A percentile compares a stretch with the other conserved stretches of the same genome.
phyloP scores from a whole-genome alignment of 2,329 filamentous ascomycete species.

The Bisporella sp. region DNA sequence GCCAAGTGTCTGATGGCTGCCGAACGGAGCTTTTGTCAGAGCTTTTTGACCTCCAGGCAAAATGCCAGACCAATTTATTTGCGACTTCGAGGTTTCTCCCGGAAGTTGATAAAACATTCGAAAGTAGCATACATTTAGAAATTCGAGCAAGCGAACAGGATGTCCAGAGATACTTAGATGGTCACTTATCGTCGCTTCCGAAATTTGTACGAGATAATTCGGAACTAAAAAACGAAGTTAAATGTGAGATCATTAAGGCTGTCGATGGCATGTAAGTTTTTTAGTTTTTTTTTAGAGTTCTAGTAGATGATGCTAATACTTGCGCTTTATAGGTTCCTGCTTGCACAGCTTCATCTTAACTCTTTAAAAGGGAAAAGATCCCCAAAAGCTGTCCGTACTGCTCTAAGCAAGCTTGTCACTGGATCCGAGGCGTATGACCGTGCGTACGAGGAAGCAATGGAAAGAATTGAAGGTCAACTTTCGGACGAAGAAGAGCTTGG shows the following conservation, averaged over 20 bases:
- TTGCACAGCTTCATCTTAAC: conserved; percentile 29
- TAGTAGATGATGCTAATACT: neutral
- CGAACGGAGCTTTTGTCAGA: neutral
- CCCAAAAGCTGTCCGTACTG: conserved; percentile 20
- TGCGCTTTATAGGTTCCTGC: neutral
- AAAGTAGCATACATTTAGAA: neutral
- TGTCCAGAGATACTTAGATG: neutral
- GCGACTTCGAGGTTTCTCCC: neutral
- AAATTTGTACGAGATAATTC: neutral
- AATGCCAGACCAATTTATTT: neutral
- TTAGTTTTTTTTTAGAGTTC: neutral
- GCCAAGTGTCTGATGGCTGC: neutral
- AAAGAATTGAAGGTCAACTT: conserved; percentile 21
- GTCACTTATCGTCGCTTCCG: neutral
- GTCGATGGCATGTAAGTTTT: neutral
- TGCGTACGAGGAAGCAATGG: conserved; percentile 35
- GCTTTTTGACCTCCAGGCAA: neutral
- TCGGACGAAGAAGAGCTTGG: neutral
- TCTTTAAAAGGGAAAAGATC: conserved; percentile 24
- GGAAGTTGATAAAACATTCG: neutral
- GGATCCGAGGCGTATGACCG: neutral
- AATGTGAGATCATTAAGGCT: neutral
- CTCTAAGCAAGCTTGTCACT: conserved; percentile 19
- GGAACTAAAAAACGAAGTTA: neutral
- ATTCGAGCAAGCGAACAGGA: neutral